Evolutionary conservation across 2,329 filamentous ascomycete genomes (phyloP).

Genomic region (Colletotrichum paranaense): DNA sequence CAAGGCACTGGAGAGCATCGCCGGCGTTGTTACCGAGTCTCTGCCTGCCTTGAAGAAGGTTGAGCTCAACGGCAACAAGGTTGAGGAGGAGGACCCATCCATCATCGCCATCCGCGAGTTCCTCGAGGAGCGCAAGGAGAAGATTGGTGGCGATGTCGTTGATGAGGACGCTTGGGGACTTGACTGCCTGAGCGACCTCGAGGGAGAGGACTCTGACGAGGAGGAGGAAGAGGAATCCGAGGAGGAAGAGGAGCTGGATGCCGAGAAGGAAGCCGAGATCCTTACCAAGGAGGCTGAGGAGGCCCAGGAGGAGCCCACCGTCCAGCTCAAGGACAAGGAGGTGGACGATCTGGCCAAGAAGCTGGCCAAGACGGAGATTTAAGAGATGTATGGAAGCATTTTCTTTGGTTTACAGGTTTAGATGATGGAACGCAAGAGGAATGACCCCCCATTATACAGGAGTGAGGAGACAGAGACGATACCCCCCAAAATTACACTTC

Average conservation of each 20-base stretch:
- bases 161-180: conserved; percentile 87
- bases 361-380: conserved; percentile 77
- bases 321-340: conserved; percentile 77
- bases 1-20: conserved; percentile 77
- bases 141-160: conserved; percentile 71
- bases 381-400: conserved; percentile 38
- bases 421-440: conserved; percentile 35
- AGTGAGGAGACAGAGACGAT: conserved; percentile 34
- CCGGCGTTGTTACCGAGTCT: conserved; percentile 72
- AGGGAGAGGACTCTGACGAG: conserved; percentile 79
- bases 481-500: conserved; percentile 37
- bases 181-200: conserved; percentile 87
- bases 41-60: conserved; percentile 85
- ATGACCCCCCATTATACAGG: conserved; percentile 26
- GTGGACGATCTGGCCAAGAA: conserved; percentile 84
- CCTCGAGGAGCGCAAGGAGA: conserved; percentile 82
- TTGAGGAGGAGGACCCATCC: conserved; percentile 83
- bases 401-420: conserved; percentile 33
- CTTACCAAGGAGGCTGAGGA: conserved; percentile 75
- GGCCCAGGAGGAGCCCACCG: conserved; percentile 79
- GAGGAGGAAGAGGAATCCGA: conserved; percentile 76
- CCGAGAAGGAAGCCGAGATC: conserved; percentile 76
- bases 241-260: conserved; percentile 67
- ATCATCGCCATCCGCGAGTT: conserved; percentile 76
- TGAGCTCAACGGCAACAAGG: conserved; percentile 97